Evolutionary conservation across 1,284 basidiomycete genomes (phyloP), one percentile per base, ranked within the genome.

Genomic region (Tilletia indica): DNA sequence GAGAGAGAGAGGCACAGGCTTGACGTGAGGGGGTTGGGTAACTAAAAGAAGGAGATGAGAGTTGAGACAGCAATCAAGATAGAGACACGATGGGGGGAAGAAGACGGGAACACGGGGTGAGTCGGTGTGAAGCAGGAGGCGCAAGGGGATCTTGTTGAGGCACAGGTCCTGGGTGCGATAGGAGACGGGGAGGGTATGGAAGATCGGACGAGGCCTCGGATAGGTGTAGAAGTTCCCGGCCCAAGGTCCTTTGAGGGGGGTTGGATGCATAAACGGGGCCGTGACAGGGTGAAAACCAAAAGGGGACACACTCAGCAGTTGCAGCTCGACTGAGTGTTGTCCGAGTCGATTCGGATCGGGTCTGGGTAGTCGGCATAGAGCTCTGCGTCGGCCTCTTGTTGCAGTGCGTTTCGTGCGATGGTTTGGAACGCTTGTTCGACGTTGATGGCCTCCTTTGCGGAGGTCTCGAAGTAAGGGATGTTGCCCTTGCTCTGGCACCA

Each of bases 401-500:
- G 93, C 76, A 99, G 87, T 3, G 97, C 97, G 84, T 97, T 98
- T 90, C 96, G 95, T 19, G 96, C 96, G 75, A 98, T 96, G 2
- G 96, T 97, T 86, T 97, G 95, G 91, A 99, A 99, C 4, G 97
- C 97, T 86, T 98, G 95, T 85, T 99, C 97, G 72, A 99, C 96
- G 81, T 99, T 99, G 88, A 99, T 98, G 21, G 97, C 96, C 86
- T 99, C 97, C 87, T 99, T 99, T 58, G 97, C 97, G 11, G 96
- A 98, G 0, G 97, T 99, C 87, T 99, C 97, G 86, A 99, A 99
- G 80, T 99, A 99, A 16, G 97, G 97, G 79, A 99, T 98, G 86
- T 98, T 98, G 82, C 97, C 97, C 87, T 99, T 99, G 76, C 93
- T 92, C 84, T 99, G 95, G 86, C 97, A 99, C 97, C 97, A 99